A percentile compares a stretch with the other conserved stretches of the same genome.
phyloP scores from a whole-genome alignment of 345 rosid species.

The Linum trigynum region DNA sequence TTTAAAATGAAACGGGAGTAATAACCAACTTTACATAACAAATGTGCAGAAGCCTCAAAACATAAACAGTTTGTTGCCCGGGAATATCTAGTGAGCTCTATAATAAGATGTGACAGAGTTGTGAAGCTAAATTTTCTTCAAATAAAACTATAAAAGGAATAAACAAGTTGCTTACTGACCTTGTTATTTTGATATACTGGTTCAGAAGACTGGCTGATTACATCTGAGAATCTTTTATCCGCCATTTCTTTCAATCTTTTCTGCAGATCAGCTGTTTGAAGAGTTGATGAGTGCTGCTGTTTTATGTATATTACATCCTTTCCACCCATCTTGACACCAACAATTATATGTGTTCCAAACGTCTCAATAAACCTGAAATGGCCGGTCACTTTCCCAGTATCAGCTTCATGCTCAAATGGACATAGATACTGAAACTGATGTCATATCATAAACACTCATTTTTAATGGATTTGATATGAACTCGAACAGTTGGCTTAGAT shows the following conservation, averaged over 20 bases:
- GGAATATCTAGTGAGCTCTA: too few species aligned
- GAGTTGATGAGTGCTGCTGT: slow-evolving; percentile 69
- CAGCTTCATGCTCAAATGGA: neutral
- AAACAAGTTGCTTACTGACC: slow-evolving; percentile 24
- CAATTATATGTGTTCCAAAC: slow-evolving; percentile 81
- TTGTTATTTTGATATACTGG: slow-evolving; percentile 26
- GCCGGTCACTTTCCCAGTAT: neutral
- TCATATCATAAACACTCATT: too few species aligned
- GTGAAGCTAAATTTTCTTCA: neutral
- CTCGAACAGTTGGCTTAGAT: too few species aligned
- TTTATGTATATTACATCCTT: slow-evolving; percentile 83
- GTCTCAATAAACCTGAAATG: slow-evolving; percentile 63
- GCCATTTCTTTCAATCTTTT: slow-evolving; percentile 72
- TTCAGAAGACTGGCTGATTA: slow-evolving; percentile 35
- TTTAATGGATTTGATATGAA: too few species aligned
- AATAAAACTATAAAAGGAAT: neutral
- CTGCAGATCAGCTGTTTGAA: slow-evolving; percentile 70
- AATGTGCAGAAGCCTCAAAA: neutral
- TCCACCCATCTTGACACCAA: slow-evolving; percentile 93
- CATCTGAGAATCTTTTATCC: slow-evolving; percentile 67
- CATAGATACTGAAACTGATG: too few species aligned
- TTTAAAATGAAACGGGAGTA: neutral
- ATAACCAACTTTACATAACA: neutral
- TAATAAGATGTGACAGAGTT: neutral
- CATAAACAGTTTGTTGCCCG: neutral